A percentile compares a stretch with the other conserved stretches of the same genome.
Evolutionary conservation across 306 rosid genomes (phyloP).

Genomic region (Acmispon strigosus): DNA sequence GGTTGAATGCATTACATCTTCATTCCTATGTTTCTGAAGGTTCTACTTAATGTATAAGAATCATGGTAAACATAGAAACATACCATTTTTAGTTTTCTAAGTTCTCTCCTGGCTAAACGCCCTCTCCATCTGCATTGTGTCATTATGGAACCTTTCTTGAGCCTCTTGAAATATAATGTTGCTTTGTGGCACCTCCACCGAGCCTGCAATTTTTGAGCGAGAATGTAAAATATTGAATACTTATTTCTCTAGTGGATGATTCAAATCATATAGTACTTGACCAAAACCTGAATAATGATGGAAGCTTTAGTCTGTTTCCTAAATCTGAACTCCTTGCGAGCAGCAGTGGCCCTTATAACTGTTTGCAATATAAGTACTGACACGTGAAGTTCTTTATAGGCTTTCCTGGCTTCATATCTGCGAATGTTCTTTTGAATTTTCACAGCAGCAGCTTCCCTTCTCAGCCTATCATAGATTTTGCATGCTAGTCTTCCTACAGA

Average conservation of each 20-base stretch:
- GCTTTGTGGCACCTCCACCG: slow-evolving; percentile 83
- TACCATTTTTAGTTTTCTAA: slow-evolving; percentile 93
- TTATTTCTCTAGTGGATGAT: not conserved
- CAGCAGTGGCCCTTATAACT: slow-evolving; percentile 81
- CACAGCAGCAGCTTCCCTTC: slow-evolving; percentile 78
- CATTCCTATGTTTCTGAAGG: not conserved
- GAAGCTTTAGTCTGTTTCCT: slow-evolving; percentile 76
- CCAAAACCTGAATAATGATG: slow-evolving; percentile 61
- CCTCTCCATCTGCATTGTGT: slow-evolving; percentile 94
- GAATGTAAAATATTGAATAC: slow-evolving; percentile 13
- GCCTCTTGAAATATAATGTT: slow-evolving; percentile 59
- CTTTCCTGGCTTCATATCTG: slow-evolving; percentile 55
- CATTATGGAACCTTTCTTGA: slow-evolving; percentile 63
- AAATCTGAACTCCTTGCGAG: slow-evolving; percentile 66
- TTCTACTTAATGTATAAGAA: slow-evolving; percentile 7
- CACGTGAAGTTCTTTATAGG: slow-evolving; percentile 48
- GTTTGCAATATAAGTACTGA: slow-evolving; percentile 67
- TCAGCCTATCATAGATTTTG: slow-evolving; percentile 49
- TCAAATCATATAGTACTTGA: slow-evolving; percentile 13
- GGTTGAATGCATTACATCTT: not conserved
- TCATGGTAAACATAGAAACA: slow-evolving; percentile 6
- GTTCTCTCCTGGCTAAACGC: slow-evolving; percentile 62
- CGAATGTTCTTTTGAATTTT: slow-evolving; percentile 78
- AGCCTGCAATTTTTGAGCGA: slow-evolving; percentile 50
- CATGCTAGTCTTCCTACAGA: slow-evolving; percentile 76